These are phyloP conservation scores for Curvularia sp. DNA, from an alignment of 2,329 filamentous ascomycete species.

Conservation along the genomic window DNA sequence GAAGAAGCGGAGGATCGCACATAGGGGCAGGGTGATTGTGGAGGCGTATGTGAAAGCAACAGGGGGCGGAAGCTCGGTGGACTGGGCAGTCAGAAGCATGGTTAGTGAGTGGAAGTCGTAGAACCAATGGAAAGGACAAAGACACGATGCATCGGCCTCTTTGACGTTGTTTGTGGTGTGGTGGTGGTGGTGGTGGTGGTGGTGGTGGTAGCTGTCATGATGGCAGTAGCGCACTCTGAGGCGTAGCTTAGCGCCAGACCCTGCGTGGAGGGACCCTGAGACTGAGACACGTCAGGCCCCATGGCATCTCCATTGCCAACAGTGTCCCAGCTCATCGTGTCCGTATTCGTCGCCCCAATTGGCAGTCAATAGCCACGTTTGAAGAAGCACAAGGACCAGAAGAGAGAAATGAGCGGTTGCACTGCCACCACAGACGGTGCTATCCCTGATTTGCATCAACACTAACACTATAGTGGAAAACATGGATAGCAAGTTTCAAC, in stretches of 20 bases:
- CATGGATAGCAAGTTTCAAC: constrained; percentile 22
- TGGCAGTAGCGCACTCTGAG: not conserved
- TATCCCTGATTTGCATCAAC: constrained; percentile 7
- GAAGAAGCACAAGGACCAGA: not conserved
- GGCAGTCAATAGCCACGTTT: not conserved
- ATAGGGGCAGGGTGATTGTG: not conserved
- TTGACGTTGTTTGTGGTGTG: not conserved
- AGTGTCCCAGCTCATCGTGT: not conserved
- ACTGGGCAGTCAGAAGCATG: not conserved
- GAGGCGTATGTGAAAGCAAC: not conserved
- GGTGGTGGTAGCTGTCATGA: not conserved
- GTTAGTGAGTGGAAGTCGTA: not conserved
- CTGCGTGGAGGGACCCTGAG: constrained; percentile 12
- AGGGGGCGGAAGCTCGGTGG: not conserved
- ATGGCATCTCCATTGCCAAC: constrained; percentile 9
- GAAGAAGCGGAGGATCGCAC: not conserved
- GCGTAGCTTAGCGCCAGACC: constrained; percentile 20
- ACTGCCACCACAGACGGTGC: not conserved
- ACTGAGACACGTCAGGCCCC: constrained; percentile 35
- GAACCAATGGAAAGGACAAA: not conserved
- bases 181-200: not conserved
- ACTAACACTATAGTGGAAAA: constrained; percentile 17
- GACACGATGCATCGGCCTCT: not conserved
- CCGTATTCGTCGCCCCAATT: not conserved
- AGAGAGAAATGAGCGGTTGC: not conserved